A percentile compares a stretch with the other conserved stretches of the same genome.
phyloP scores from a whole-genome alignment of 2,329 filamentous ascomycete genomes.

The Pseudocercospora eumusae region DNA sequence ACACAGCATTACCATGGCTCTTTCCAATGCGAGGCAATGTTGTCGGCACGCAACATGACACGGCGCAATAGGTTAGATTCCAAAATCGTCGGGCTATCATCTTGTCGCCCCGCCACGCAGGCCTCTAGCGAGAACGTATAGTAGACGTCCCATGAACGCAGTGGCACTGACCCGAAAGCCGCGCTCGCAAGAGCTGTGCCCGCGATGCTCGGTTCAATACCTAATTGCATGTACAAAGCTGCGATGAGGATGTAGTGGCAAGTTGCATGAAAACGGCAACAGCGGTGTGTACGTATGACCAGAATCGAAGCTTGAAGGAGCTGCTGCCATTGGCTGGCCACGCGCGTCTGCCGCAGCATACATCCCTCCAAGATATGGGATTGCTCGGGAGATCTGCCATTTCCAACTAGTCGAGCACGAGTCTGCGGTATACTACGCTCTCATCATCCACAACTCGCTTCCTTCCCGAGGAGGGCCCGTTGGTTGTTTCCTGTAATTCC shows the following conservation, averaged over 20 bases:
- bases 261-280: background rate
- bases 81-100: background rate
- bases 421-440: background rate
- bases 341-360: conserved; percentile 8
- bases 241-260: background rate
- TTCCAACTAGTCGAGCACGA: conserved; percentile 8
- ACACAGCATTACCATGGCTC: background rate
- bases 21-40: background rate
- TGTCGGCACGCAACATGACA: background rate
- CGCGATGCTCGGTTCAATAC: background rate
- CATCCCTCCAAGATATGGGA: conserved; percentile 6
- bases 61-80: background rate
- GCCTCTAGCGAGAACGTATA: background rate
- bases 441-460: background rate
- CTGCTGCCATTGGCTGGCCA: background rate
- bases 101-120: conserved; percentile 1
- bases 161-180: background rate
- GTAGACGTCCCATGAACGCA: background rate
- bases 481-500: conserved; percentile 7
- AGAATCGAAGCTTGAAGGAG: background rate
- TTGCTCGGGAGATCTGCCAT: conserved; percentile 5
- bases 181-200: background rate
- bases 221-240: background rate
- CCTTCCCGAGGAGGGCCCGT: background rate
- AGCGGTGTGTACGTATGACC: conserved; percentile 11